A percentile compares a stretch with the other conserved stretches of the same genome.
These are phyloP conservation scores for Gossypium davidsonii DNA, from an alignment of 441 rosid genomes.

Conservation along the genomic window DNA sequence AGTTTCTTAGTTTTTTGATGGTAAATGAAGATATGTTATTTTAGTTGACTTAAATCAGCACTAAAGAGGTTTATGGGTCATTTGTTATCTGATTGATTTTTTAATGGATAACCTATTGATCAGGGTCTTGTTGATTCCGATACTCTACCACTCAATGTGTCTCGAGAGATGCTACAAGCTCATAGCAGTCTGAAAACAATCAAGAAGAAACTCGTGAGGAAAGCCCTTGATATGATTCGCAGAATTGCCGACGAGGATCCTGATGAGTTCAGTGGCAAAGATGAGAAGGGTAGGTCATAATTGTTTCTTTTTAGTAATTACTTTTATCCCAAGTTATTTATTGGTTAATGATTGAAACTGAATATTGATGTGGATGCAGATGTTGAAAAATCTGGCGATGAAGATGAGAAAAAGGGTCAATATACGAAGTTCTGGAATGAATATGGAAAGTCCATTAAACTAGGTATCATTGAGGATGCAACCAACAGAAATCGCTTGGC, in stretches of 20 bases:
- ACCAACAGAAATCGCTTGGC: slow-evolving; percentile 83
- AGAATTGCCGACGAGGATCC: slow-evolving; percentile 92
- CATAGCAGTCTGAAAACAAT: slow-evolving; percentile 91
- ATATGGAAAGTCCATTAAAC: slow-evolving; percentile 88
- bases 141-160: slow-evolving; percentile 82
- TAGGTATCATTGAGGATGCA: slow-evolving; percentile 88
- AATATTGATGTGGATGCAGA: slow-evolving; percentile 31
- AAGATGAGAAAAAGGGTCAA: slow-evolving; percentile 76
- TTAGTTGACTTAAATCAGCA: not conserved
- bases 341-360: not conserved
- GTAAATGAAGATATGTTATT: slow-evolving; percentile 27
- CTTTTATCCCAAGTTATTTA: not conserved
- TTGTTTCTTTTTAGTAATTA: not conserved
- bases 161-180: slow-evolving; percentile 94
- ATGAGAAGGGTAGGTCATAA: slow-evolving; percentile 50
- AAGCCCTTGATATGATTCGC: slow-evolving; percentile 94
- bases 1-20: slow-evolving; percentile 82
- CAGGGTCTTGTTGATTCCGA: slow-evolving; percentile 99
- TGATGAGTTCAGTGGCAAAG: slow-evolving; percentile 61
- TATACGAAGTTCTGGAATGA: slow-evolving; percentile 87
- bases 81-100: not conserved
- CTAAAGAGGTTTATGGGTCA: not conserved
- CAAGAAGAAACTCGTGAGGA: slow-evolving; percentile 88
- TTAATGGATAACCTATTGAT: slow-evolving; percentile 15
- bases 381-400: slow-evolving; percentile 51